Conservation (phyloP, 2,329 filamentous ascomycete species). For the Thelonectria olida region DNA sequence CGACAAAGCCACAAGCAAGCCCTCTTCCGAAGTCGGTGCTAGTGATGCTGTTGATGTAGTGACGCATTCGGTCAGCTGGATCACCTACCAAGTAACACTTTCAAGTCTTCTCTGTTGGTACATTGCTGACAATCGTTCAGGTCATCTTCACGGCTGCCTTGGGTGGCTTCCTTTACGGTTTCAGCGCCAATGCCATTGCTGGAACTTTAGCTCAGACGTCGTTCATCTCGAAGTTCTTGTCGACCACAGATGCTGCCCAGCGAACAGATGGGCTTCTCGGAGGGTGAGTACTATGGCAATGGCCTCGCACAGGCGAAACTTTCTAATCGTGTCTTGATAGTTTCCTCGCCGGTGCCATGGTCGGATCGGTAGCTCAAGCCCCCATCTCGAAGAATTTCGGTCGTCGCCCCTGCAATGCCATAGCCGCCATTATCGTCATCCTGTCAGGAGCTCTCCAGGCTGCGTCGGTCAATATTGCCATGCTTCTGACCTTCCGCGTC, state of each 20-base stretch:
- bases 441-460: conserved; percentile 22
- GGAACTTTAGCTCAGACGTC: conserved; percentile 28
- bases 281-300: background rate
- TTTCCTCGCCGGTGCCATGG: conserved; percentile 24
- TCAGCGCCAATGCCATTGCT: conserved; percentile 30
- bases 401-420: conserved; percentile 22
- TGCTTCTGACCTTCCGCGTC: conserved; percentile 22
- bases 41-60: conserved; percentile 8
- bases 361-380: conserved; percentile 26
- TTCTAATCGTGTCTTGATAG: conserved; percentile 1
- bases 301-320: background rate
- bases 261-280: conserved; percentile 21
- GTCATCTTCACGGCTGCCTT: conserved; percentile 28
- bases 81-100: conserved; percentile 26
- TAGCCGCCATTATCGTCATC: conserved; percentile 20
- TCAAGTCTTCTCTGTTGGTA: no score
- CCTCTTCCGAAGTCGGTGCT: conserved; percentile 7
- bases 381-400: conserved; percentile 26
- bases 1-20: conserved; percentile 13
- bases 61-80: conserved; percentile 25
- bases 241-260: conserved; percentile 11
- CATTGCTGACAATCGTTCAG: conserved; percentile 3
- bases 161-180: conserved; percentile 24
- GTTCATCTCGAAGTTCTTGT: conserved; percentile 28
- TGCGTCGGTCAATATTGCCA: conserved; percentile 18